Conservation (phyloP, 2,329 filamentous ascomycete genomes). For the Diaporthe helianthi region DNA sequence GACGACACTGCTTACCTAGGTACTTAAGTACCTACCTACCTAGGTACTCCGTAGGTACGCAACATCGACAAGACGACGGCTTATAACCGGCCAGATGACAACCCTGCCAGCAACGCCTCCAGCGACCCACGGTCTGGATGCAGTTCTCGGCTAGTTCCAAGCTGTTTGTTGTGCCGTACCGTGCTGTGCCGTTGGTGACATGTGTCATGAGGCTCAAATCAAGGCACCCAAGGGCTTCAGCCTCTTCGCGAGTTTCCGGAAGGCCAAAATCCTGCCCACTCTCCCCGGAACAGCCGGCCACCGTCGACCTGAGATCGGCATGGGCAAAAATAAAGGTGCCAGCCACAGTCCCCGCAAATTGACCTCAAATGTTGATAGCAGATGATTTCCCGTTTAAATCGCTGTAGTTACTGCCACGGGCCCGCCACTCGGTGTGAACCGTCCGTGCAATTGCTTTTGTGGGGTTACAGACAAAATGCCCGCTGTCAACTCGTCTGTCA, state of each 20-base stretch:
- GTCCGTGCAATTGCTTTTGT: not conserved
- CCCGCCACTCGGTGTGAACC: not conserved
- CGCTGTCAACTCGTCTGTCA: not conserved
- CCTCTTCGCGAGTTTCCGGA: slow-evolving; percentile 11
- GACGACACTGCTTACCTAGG: not conserved
- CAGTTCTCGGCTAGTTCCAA: not conserved
- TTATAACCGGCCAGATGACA: not conserved
- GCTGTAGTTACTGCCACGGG: not conserved
- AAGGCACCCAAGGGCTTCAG: not conserved
- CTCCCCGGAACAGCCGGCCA: slow-evolving; percentile 11
- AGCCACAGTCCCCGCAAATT: not conserved
- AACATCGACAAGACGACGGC: not conserved
- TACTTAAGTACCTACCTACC: no score
- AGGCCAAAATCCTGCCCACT: not conserved
- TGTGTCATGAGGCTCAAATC: not conserved
- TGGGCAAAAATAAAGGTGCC: not conserved
- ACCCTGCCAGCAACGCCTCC: not conserved
- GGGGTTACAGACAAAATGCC: not conserved
- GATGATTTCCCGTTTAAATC: not conserved
- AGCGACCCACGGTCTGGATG: not conserved
- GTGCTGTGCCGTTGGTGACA: not conserved
- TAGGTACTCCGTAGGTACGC: no score
- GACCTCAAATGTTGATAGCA: not conserved
- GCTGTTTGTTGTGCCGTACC: not conserved
- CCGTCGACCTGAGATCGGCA: not conserved